Conservation (phyloP, 2,329 filamentous ascomycete species). For the Fusarium sororula region DNA sequence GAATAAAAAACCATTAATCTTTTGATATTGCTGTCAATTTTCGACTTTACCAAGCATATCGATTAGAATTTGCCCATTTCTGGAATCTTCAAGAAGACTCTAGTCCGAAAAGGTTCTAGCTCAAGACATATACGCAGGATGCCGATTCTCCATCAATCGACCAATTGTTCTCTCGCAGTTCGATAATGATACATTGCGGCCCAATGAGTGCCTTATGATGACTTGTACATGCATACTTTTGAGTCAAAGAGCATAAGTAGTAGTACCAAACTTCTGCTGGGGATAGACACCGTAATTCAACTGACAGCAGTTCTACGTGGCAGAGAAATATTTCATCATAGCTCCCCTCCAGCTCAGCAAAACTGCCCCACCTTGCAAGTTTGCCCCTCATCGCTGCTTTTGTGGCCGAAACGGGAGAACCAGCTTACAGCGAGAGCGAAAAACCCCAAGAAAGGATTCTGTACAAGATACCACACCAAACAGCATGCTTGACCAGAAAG, state of each 20-base stretch:
- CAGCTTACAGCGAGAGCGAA: conserved; percentile 27
- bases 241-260: not conserved
- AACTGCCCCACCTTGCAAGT: conserved; percentile 62
- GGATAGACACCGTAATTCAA: conserved; percentile 7
- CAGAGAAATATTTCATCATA: conserved; percentile 42
- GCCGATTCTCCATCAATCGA: conserved; percentile 28
- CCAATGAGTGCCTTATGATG: not conserved
- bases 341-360: conserved; percentile 38
- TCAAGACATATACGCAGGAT: not conserved
- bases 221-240: not conserved
- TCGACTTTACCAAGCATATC: conserved; percentile 31
- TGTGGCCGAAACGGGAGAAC: conserved; percentile 8
- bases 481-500: not conserved
- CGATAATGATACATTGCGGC: conserved; percentile 7
- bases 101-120: conserved; percentile 41
- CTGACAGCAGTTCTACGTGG: conserved; percentile 33
- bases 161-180: not conserved
- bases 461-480: not conserved
- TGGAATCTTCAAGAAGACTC: conserved; percentile 54
- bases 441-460: not conserved
- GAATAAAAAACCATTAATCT: conserved; percentile 3
- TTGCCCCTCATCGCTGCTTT: conserved; percentile 73
- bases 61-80: conserved; percentile 47
- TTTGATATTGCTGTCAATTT: conserved; percentile 22
- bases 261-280: not conserved